Base-by-base conservation (phyloP, 805 yeast genomes). In the Lipomyces sp. region DNA sequence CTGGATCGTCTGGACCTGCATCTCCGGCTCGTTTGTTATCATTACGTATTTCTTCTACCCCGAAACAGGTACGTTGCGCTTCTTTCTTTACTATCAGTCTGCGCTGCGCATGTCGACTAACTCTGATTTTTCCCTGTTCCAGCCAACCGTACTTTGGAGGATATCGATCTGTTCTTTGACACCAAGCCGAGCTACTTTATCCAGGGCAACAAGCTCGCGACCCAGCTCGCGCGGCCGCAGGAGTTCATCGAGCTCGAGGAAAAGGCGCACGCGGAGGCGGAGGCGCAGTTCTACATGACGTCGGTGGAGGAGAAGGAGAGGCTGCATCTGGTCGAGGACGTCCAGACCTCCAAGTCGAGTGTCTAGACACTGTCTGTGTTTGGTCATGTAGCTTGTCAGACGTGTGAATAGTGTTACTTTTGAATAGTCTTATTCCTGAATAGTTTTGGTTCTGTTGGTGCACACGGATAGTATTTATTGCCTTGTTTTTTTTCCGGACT, bases 61-160 rank as follows among this genome's bases (percentile, higher is more conserved):
- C 1, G 96, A 89, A 65, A 89, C 96, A 1, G 86, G 84, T 59
- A 96, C 95, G 11, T 79, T n/a, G n/a, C n/a, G n/a, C n/a, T n/a
- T n/a, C n/a, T n/a, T n/a, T n/a, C n/a, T n/a, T n/a, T n/a, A n/a
- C n/a, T n/a, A n/a, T n/a, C n/a, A n/a, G n/a, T n/a, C n/a, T n/a
- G n/a, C n/a, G n/a, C n/a, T n/a, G n/a, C n/a, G n/a, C n/a, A n/a
- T n/a, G n/a, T n/a, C n/a, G n/a, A n/a, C n/a, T n/a, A n/a, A n/a
- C n/a, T n/a, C n/a, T n/a, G n/a, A n/a, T n/a, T n/a, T n/a, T n/a
- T n/a, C n/a, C n/a, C n/a, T n/a, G n/a, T n/a, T n/a, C 89, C 96
- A 1, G 86, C 84, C 59, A 96, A 96, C 13, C 79, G 88, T 45
- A 77, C 82, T 22, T 74, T 89, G 46, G 96, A 89, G 65, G 96